Base-by-base conservation (phyloP, 441 rosid species). In the Capsella rubella region DNA sequence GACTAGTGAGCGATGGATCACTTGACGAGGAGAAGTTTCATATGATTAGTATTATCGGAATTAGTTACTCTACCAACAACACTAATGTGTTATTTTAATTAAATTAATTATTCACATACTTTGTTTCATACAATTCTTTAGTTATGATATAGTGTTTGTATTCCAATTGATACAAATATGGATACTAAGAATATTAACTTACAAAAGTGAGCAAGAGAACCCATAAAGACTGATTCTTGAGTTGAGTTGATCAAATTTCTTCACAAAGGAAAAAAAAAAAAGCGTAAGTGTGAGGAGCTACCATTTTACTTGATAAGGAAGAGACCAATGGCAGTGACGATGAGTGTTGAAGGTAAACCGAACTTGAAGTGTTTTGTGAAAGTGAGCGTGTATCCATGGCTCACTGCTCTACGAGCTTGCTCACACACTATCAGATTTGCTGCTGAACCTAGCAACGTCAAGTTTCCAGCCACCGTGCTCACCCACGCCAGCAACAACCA, bases 351-450 rank as follows among this genome's bases (percentile, higher is more conserved):
- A 29, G 96, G 96, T 35, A 86, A 68, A 47, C 98, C 95, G 28
- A 88, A 88, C 69, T 85, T 87, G 14, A 93, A 71, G 71, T 93
- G 97, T 45, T 77, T 88, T 82, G 86, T 87, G 72, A 91, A 91
- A 25, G 92, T 79, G 11, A 90, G 78, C 7, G 78, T 83, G 85
- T 86, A 87, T 0, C 86, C 87, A 12, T 86, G 69, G 25, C 73
- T 67, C 9, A 85, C 86, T 55, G 89, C 82, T 7, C 87, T 76
- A 11, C 84, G 82, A 69, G 99, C 97, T 85, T 90, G 95, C 73
- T 94, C 99, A 15, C 99, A 87, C 35, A 91, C 94, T 45, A 91
- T 91, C 85, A 91, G 74, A 79, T 91, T 94, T 5, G 96, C 96
- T 0, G 97, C 93, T 18, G 93, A 90, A 3, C 95, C 97, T 25